Percentiles rank a stretch among this genome's conserved stretches.
These are phyloP conservation scores for Fusarium redolens DNA, from an alignment of 2,329 filamentous ascomycete genomes.

Conservation along the genomic window DNA sequence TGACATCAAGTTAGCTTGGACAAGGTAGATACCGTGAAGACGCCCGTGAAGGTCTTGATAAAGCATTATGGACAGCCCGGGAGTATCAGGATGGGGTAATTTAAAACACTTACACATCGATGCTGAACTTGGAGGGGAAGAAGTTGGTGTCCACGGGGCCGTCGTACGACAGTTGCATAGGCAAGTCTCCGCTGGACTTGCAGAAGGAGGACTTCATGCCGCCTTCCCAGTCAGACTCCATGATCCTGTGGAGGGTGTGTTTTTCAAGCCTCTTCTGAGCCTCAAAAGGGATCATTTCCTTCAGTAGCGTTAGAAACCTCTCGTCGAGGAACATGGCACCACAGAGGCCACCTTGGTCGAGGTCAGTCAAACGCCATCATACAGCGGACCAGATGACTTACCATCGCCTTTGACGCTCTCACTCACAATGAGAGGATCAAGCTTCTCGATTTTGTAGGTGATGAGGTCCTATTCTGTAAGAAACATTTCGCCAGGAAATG, in stretches of 20 bases:
- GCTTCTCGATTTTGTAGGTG: conserved; percentile 49
- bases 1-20: neutral
- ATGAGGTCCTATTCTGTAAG: conserved; percentile 51
- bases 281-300: conserved; percentile 30
- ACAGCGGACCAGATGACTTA: neutral
- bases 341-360: conserved; percentile 50
- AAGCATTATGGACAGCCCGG: too few relatives aligned
- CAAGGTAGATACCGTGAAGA: neutral
- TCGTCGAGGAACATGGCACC: conserved; percentile 58
- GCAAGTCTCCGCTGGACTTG: conserved; percentile 7
- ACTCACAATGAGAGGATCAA: conserved; percentile 46
- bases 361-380: neutral
- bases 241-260: conserved; percentile 10
- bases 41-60: too few relatives aligned
- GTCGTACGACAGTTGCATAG: conserved; percentile 15
- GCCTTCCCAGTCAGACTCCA: conserved; percentile 46
- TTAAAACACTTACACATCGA: conserved; percentile 15
- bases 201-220: conserved; percentile 46
- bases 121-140: conserved; percentile 1
- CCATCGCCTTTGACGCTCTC: conserved; percentile 55
- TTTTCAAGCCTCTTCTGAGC: conserved; percentile 25
- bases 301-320: conserved; percentile 47
- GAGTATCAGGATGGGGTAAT: neutral
- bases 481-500: neutral
- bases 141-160: neutral